Percentiles rank a stretch among this genome's conserved stretches.
Conservation (phyloP, 2,329 filamentous ascomycete species). For the Thelonectria olida region DNA sequence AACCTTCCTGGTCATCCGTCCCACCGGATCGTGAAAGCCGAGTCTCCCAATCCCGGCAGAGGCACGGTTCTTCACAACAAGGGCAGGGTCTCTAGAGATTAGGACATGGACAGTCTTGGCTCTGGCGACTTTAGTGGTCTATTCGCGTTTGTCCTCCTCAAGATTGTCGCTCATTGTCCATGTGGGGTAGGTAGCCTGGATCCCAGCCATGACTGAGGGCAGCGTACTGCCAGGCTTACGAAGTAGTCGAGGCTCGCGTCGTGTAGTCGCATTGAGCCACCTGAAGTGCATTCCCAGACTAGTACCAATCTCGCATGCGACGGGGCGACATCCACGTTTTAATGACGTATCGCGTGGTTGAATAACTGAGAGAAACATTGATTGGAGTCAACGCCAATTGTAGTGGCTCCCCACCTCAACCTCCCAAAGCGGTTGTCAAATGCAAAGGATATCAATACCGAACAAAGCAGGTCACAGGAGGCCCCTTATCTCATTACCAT, state of each 20-base stretch:
- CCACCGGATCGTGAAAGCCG: too few species aligned
- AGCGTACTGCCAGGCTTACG: neutral
- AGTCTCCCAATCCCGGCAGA: too few species aligned
- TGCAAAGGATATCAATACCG: slow-evolving; percentile 25
- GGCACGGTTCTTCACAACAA: too few species aligned
- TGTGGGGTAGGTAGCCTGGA: neutral
- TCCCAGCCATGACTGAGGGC: slow-evolving; percentile 14
- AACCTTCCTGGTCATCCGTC: too few species aligned
- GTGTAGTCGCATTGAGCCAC: neutral
- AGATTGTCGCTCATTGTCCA: slow-evolving; percentile 1
- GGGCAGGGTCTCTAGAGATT: too few species aligned
- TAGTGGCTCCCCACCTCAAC: too few species aligned
- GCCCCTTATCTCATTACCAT: neutral
- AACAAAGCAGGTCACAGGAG: slow-evolving; percentile 3
- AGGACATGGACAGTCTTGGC: too few species aligned
- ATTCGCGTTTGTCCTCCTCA: neutral
- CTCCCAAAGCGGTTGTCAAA: slow-evolving; percentile 18
- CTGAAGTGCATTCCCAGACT: neutral
- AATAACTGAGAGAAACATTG: too few species aligned
- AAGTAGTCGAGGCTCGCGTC: neutral
- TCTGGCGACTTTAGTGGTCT: neutral
- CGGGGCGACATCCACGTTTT: too few species aligned
- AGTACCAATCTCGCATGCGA: neutral
- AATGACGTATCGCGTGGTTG: too few species aligned
- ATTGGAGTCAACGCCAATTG: too few species aligned